Percentiles rank a stretch among this genome's conserved stretches.
These are phyloP conservation scores for Xylariaceae sp. DNA, from an alignment of 2,329 filamentous ascomycete genomes.

Conservation along the genomic window DNA sequence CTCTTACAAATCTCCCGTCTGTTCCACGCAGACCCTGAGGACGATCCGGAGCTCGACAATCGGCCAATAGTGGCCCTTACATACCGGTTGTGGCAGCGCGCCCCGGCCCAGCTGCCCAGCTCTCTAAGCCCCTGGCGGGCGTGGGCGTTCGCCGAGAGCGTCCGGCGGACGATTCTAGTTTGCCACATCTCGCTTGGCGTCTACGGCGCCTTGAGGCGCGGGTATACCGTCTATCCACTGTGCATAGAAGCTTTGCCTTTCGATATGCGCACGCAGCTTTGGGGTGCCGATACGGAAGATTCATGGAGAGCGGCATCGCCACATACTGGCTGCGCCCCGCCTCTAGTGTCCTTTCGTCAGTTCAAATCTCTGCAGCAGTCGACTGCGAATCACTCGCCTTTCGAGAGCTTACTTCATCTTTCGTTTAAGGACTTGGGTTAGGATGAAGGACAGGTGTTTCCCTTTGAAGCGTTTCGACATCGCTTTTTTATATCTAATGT, in stretches of 20 bases:
- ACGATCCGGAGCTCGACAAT: not conserved
- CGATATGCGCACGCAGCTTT: conserved; percentile 2
- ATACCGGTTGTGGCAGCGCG: not conserved
- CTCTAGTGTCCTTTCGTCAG: conserved; percentile 5
- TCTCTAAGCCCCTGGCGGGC: not conserved
- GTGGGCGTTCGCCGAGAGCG: conserved; percentile 2
- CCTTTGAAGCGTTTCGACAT: too few relatives aligned
- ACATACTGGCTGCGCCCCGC: not conserved
- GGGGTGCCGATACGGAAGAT: not conserved
- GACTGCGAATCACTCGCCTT: not conserved
- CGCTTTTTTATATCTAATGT: too few relatives aligned
- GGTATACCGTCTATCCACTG: not conserved
- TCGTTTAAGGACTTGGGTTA: not conserved
- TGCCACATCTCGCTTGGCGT: conserved; percentile 4
- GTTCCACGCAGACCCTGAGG: not conserved
- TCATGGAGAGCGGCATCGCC: not conserved
- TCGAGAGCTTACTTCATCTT: not conserved
- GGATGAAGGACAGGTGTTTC: too few relatives aligned
- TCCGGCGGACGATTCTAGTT: not conserved
- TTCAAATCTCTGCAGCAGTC: conserved; percentile 1
- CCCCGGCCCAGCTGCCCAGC: conserved; percentile 1
- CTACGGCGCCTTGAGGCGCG: not conserved
- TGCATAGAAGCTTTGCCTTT: conserved; percentile 2
- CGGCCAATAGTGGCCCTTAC: not conserved
- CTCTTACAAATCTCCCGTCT: not conserved